Conservation (phyloP, 345 rosid genomes). For the Aethionema arabicum region DNA sequence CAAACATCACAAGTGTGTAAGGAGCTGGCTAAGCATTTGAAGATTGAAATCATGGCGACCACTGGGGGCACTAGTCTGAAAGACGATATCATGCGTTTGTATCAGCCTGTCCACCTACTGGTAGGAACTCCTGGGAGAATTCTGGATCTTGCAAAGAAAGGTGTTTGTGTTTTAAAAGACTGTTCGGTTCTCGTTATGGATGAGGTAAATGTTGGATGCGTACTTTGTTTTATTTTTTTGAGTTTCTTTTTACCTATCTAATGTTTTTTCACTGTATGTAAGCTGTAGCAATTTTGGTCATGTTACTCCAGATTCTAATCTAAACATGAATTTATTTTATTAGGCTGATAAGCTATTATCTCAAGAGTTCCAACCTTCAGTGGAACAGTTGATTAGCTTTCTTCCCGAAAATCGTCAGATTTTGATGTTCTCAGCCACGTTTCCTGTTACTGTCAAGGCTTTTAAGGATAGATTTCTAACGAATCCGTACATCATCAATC, state of each 20-base stretch:
- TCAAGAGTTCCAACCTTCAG: constrained; percentile 89
- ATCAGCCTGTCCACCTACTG: constrained; percentile 88
- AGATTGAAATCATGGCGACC: constrained; percentile 91
- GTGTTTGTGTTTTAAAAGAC: constrained; percentile 81
- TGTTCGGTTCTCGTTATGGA: constrained; percentile 92
- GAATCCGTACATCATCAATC: constrained; percentile 80
- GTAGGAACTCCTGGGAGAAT: constrained; percentile 96
- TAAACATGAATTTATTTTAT: constrained; percentile 24
- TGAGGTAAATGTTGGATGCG: constrained; percentile 50
- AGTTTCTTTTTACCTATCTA: neutral
- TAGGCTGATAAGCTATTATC: constrained; percentile 95
- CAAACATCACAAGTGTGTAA: constrained; percentile 95
- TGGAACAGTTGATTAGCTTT: constrained; percentile 81
- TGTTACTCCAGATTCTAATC: constrained; percentile 25
- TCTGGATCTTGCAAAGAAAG: constrained; percentile 87
- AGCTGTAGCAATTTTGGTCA: neutral
- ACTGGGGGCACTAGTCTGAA: constrained; percentile 94
- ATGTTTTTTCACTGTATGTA: constrained; percentile 3
- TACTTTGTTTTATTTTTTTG: neutral
- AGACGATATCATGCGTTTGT: constrained; percentile 94
- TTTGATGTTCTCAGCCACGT: constrained; percentile 90
- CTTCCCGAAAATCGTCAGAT: constrained; percentile 74
- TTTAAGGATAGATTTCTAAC: constrained; percentile 79
- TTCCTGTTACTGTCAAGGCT: constrained; percentile 90
- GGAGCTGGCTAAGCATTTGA: constrained; percentile 88